These are phyloP conservation scores for Chrysosphaeria jannelii DNA, from an alignment of 2,329 filamentous ascomycete genomes.

Conservation along the genomic window DNA sequence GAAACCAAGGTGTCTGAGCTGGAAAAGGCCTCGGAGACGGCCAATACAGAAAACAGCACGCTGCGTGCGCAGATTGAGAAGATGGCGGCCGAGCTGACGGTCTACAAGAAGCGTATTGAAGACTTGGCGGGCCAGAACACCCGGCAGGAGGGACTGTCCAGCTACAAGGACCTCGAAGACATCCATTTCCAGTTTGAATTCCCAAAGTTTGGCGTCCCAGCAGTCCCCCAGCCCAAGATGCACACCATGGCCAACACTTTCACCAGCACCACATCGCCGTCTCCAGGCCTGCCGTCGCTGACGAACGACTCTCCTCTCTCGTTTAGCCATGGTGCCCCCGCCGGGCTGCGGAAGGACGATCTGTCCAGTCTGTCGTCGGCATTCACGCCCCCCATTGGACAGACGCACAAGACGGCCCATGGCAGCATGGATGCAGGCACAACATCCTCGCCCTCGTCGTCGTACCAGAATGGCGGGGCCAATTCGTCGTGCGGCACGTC, in stretches of 20 bases:
- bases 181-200: conserved; percentile 90
- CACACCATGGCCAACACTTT: conserved; percentile 4
- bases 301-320: conserved; percentile 4
- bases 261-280: conserved; percentile 2
- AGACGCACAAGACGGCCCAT: not conserved
- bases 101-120: conserved; percentile 74
- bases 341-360: conserved; percentile 15
- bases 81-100: conserved; percentile 54
- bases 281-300: conserved; percentile 6
- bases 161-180: conserved; percentile 32
- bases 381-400: conserved; percentile 23
- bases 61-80: conserved; percentile 72
- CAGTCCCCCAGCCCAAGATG: conserved; percentile 16
- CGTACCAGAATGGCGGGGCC: conserved; percentile 25
- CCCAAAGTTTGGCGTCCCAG: conserved; percentile 62
- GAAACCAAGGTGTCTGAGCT: conserved; percentile 49
- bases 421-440: conserved; percentile 2
- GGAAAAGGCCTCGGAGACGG: conserved; percentile 54
- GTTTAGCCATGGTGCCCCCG: too few relatives aligned
- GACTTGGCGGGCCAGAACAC: too few relatives aligned
- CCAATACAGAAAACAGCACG: conserved; percentile 60
- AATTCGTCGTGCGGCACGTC: conserved; percentile 47
- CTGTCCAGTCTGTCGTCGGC: conserved; percentile 24
- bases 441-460: conserved; percentile 27
- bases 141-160: too few relatives aligned